Base-by-base conservation (phyloP, 345 rosid species). In the Brassica cretica region DNA sequence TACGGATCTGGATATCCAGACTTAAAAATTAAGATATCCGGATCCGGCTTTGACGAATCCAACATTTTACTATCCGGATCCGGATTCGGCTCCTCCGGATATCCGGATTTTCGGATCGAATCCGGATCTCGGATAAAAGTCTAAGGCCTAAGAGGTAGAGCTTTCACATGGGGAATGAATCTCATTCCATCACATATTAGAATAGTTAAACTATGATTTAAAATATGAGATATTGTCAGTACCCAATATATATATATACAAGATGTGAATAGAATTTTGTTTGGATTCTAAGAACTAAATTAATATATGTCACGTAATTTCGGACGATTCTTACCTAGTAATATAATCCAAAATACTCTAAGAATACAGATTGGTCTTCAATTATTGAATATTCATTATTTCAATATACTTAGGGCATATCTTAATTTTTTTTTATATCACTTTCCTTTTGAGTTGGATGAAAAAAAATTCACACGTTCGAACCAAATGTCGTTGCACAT, bases 151-250 rank as follows among this genome's bases (percentile, higher is more conserved):
- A 49, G 44, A 39, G 21, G 44, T 63, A 51, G 70, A 53, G 71
- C 66, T 61, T 72, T 65, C 78, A 73, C 77, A 79, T 79, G 78
- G 82, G 70, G 49, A 68, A 79, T 73, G 70, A 68, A 49, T 46
- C 65, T 46, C 77, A 78, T 78, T 78, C 64, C 4, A n/a, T 39
- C 32, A n/a, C 76, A 66, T 78, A 55, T 55, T 56, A 19, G 15
- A 64, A 41, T 70, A 35, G 55, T 29, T 16, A 51, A 32, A 64
- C 8, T 70, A 71, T 70, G 55, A 5, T 71, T 12, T 32, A 8
- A 41, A 21, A 66, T 58, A 64, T 66, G 51, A 49, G 6, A 68
- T 35, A 24, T 65, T 64, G 27, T 30, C 53, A 76, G 19, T 16
- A 33, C 9, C 6, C 74, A 69, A 49, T 32, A 41, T 61, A 32